A percentile compares a stretch with the other conserved stretches of the same genome.
These are phyloP conservation scores for Podila minutissima DNA, from an alignment of 192 early-diverging fungal genomes.

Conservation along the genomic window DNA sequence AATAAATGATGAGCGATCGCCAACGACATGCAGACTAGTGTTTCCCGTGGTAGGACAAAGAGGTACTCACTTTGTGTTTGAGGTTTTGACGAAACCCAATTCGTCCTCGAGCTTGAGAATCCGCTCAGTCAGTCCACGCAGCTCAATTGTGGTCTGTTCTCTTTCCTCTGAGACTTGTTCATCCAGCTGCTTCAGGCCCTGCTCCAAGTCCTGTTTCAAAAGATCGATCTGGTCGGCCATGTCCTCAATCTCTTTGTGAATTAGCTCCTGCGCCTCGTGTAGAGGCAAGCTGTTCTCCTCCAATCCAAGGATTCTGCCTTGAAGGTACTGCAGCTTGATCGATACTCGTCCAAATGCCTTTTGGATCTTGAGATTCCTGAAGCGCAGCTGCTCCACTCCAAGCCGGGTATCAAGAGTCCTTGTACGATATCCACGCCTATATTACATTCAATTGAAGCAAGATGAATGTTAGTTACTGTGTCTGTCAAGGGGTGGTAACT, in stretches of 20 bases:
- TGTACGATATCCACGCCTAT: conserved; percentile 46
- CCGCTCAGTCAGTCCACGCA: conserved; percentile 29
- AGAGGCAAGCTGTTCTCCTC: conserved; percentile 39
- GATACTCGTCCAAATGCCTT: conserved; percentile 46
- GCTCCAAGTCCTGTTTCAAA: conserved; percentile 35
- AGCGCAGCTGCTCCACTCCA: conserved; percentile 44
- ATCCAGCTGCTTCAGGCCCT: conserved; percentile 39
- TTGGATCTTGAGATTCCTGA: conserved; percentile 48
- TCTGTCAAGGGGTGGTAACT: too few species aligned
- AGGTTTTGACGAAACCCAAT: conserved; percentile 18
- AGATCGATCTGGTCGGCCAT: conserved; percentile 42
- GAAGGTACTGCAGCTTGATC: conserved; percentile 47
- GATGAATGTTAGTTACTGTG: too few species aligned
- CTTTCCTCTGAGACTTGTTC: conserved; percentile 43
- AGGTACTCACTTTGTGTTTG: conserved; percentile 35
- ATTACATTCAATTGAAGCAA: neutral
- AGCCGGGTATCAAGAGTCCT: conserved; percentile 35
- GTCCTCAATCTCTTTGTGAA: conserved; percentile 46
- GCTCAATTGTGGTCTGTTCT: conserved; percentile 45
- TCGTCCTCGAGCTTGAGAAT: conserved; percentile 46
- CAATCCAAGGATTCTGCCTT: conserved; percentile 30
- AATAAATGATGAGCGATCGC: neutral
- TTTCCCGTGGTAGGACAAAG: too few species aligned
- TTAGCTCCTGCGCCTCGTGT: conserved; percentile 38
- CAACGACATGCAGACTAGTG: neutral